phyloP scores from a whole-genome alignment of 352 stramenopile genomes.

The Blastocystis sp. region DNA sequence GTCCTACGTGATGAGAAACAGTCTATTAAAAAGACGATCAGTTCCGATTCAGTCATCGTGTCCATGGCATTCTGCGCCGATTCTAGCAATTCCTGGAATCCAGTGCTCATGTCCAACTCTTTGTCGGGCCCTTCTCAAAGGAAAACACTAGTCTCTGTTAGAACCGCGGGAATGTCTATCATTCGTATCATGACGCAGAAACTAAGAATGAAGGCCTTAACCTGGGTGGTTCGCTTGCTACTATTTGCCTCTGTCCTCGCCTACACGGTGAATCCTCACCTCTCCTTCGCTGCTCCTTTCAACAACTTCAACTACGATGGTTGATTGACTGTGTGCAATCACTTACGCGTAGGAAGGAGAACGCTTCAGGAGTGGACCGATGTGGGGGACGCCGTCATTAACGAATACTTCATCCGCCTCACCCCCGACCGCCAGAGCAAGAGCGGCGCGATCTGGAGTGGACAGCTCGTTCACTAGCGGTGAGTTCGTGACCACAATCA shows the following conservation, averaged over 20 bases:
- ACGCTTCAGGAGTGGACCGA: conserved; percentile 31
- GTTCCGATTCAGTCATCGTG: too few relatives aligned
- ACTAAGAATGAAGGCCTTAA: not conserved
- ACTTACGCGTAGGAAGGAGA: conserved; percentile 25
- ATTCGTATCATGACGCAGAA: not conserved
- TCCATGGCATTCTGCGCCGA: too few relatives aligned
- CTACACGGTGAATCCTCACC: conserved; percentile 16
- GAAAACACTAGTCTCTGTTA: too few relatives aligned
- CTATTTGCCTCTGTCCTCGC: not conserved
- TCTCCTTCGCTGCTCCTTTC: conserved; percentile 65
- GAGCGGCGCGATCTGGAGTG: conserved; percentile 73
- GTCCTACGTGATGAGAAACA: too few relatives aligned
- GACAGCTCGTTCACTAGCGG: conserved; percentile 62
- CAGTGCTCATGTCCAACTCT: too few relatives aligned
- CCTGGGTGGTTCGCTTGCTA: not conserved
- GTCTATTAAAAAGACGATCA: too few relatives aligned
- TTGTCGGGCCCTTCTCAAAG: too few relatives aligned
- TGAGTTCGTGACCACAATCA: conserved; percentile 72
- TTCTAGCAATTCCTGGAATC: too few relatives aligned
- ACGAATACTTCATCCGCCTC: conserved; percentile 73
- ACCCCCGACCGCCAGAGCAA: conserved; percentile 75
- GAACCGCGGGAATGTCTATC: not conserved
- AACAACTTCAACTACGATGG: conserved; percentile 46
- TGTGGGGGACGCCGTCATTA: conserved; percentile 70
- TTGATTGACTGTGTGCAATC: not conserved